These are phyloP conservation scores for Rhamnella rubrinervis DNA, from an alignment of 331 rosid genomes.

Conservation along the genomic window DNA sequence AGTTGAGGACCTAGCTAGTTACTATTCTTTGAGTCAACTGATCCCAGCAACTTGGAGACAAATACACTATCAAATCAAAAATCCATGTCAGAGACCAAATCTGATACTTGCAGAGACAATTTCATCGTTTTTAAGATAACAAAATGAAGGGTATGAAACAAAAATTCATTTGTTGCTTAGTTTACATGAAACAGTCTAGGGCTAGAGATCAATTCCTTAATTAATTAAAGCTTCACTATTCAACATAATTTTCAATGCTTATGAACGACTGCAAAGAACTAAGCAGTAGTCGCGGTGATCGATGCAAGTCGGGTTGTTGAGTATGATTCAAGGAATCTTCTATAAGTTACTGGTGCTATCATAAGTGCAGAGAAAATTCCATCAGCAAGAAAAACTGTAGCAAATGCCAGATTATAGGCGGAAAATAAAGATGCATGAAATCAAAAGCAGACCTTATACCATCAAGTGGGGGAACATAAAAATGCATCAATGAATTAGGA, in stretches of 20 bases:
- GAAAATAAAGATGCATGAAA: background rate
- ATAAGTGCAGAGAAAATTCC: slow-evolving; percentile 18
- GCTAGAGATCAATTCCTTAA: no score
- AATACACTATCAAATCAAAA: slow-evolving; percentile 24
- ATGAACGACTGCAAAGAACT: no score
- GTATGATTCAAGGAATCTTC: background rate
- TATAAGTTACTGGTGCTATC: slow-evolving; percentile 28
- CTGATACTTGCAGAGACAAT: background rate
- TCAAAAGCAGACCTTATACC: slow-evolving; percentile 10
- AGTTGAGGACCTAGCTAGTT: slow-evolving; percentile 17
- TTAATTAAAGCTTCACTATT: no score
- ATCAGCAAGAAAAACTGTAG: slow-evolving; percentile 13
- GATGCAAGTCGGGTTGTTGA: slow-evolving; percentile 1
- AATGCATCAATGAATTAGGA: slow-evolving; percentile 17
- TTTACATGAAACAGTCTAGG: no score
- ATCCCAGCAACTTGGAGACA: slow-evolving; percentile 40
- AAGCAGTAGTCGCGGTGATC: background rate
- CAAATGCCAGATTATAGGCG: slow-evolving; percentile 17
- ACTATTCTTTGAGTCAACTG: slow-evolving; percentile 33
- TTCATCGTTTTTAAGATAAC: background rate
- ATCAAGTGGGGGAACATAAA: slow-evolving; percentile 31
- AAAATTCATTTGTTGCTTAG: no score
- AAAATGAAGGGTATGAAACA: no score
- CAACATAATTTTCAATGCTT: no score
- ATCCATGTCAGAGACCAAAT: slow-evolving; percentile 11